Conservation (phyloP, 345 rosid species). For the Cochlearia excelsa region DNA sequence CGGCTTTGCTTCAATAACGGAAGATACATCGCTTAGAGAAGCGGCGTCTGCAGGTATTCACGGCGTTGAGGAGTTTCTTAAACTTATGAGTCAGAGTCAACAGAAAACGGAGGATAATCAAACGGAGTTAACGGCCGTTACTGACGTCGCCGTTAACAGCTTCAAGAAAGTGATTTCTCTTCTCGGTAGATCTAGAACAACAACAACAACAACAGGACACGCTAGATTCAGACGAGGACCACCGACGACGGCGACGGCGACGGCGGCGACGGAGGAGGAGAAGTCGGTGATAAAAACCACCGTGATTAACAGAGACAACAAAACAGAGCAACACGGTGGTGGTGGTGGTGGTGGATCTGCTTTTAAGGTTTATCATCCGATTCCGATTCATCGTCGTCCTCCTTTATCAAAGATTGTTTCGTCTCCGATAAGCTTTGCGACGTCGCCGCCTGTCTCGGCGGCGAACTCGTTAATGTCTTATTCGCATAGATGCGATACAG, state of each 20-base stretch:
- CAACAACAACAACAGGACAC: conserved; percentile 61
- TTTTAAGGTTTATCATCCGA: conserved; percentile 64
- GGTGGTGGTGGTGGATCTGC: conserved; percentile 51
- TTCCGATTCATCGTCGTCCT: conserved; percentile 66
- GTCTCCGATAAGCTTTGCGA: conserved; percentile 39
- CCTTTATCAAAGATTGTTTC: conserved; percentile 54
- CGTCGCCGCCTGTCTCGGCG: too few species aligned
- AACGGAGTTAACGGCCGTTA: conserved; percentile 51
- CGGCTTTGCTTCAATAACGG: conserved; percentile 31
- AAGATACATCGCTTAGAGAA: conserved; percentile 59
- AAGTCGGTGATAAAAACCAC: conserved; percentile 24
- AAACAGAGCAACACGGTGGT: conserved; percentile 34
- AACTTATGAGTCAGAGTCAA: conserved; percentile 47
- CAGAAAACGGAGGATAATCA: conserved; percentile 33
- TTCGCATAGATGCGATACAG: too few species aligned
- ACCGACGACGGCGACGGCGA: neutral
- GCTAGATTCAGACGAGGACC: conserved; percentile 78
- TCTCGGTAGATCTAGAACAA: conserved; percentile 58
- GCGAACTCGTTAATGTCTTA: too few species aligned
- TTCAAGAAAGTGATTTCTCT: conserved; percentile 75
- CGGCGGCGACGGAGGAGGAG: conserved; percentile 21
- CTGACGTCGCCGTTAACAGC: conserved; percentile 67
- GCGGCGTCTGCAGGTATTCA: conserved; percentile 79
- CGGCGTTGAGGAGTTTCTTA: conserved; percentile 70
- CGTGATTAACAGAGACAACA: conserved; percentile 36